phyloP scores from a whole-genome alignment of 75 land plant species.

The Selaginella tamariscina region DNA sequence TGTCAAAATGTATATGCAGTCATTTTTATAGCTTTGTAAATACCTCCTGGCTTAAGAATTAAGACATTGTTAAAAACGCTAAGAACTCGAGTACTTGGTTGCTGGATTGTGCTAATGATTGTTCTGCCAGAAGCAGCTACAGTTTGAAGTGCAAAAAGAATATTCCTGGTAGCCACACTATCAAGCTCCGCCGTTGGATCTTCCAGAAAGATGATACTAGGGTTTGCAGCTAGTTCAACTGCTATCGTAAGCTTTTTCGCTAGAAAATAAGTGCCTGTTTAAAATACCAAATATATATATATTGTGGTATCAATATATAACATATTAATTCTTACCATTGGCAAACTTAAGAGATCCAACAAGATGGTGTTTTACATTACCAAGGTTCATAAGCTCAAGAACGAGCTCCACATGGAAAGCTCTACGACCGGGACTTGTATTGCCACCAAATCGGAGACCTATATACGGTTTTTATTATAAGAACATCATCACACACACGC shows the following conservation, averaged over 20 bases:
- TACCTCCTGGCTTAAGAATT: constrained; percentile 25
- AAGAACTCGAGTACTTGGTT: constrained; percentile 17
- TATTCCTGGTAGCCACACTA: constrained; percentile 2
- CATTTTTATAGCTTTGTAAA: no score
- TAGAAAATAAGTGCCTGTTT: no score
- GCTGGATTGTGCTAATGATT: constrained; percentile 17
- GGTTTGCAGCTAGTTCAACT: constrained; percentile 27
- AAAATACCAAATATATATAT: no score
- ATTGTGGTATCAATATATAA: no score
- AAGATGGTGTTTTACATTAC: constrained; percentile 18
- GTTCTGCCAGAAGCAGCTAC: constrained; percentile 19
- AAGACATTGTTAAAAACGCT: constrained; percentile 17
- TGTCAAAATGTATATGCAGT: no score
- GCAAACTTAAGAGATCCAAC: constrained; percentile 22
- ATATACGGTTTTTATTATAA: no score
- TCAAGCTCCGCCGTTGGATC: constrained; percentile 29
- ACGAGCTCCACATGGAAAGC: constrained; percentile 27
- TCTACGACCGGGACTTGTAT: not conserved
- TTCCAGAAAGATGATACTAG: constrained; percentile 24
- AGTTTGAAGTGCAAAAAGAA: not conserved
- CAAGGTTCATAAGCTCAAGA: constrained; percentile 22
- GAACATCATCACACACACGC: no score
- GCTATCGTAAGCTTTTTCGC: constrained; percentile 30
- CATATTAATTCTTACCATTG: constrained; percentile 21
- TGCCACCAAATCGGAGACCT: constrained; percentile 18